Percentiles rank a stretch among this genome's conserved stretches.
phyloP scores from a whole-genome alignment of 2,329 filamentous ascomycete species.

The Thelonectria rubi region DNA sequence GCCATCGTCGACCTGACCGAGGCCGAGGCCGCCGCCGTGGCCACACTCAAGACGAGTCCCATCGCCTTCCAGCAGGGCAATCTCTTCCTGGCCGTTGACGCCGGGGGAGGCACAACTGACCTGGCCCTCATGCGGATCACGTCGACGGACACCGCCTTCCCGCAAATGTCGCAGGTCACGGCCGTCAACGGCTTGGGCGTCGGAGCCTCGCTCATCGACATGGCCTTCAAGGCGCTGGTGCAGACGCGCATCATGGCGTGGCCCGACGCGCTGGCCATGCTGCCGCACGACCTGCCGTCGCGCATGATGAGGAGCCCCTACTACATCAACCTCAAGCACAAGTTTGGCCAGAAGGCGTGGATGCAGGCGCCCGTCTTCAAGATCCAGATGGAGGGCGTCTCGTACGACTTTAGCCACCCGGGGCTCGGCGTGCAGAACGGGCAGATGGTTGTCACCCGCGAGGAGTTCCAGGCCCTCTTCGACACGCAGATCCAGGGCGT shows the following conservation, averaged over 20 bases:
- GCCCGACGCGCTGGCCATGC: slow-evolving; percentile 50
- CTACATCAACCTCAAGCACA: slow-evolving; percentile 51
- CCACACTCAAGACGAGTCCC: slow-evolving; percentile 54
- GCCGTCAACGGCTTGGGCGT: slow-evolving; percentile 57
- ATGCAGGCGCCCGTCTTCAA: slow-evolving; percentile 50
- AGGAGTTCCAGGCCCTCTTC: slow-evolving; percentile 55
- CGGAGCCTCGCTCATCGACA: slow-evolving; percentile 56
- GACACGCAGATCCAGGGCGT: slow-evolving; percentile 46
- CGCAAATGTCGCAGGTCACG: slow-evolving; percentile 47
- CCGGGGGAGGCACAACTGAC: slow-evolving; percentile 58
- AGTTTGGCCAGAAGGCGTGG: slow-evolving; percentile 56
- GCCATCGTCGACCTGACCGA: slow-evolving; percentile 57
- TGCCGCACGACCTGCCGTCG: slow-evolving; percentile 50
- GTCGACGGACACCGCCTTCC: slow-evolving; percentile 39
- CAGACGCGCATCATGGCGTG: slow-evolving; percentile 47
- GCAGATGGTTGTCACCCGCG: slow-evolving; percentile 50
- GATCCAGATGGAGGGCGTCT: slow-evolving; percentile 55
- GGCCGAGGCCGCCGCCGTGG: slow-evolving; percentile 58
- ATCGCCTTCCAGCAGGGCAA: slow-evolving; percentile 50
- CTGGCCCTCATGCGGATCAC: slow-evolving; percentile 54
- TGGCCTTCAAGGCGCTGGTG: slow-evolving; percentile 52
- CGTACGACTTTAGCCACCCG: slow-evolving; percentile 50
- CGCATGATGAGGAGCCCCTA: slow-evolving; percentile 51
- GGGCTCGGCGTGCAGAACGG: slow-evolving; percentile 52
- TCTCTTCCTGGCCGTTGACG: slow-evolving; percentile 56